A percentile compares a stretch with the other conserved stretches of the same genome.
phyloP scores from a whole-genome alignment of 2,329 filamentous ascomycete species.

The Colletotrichum paranaense region DNA sequence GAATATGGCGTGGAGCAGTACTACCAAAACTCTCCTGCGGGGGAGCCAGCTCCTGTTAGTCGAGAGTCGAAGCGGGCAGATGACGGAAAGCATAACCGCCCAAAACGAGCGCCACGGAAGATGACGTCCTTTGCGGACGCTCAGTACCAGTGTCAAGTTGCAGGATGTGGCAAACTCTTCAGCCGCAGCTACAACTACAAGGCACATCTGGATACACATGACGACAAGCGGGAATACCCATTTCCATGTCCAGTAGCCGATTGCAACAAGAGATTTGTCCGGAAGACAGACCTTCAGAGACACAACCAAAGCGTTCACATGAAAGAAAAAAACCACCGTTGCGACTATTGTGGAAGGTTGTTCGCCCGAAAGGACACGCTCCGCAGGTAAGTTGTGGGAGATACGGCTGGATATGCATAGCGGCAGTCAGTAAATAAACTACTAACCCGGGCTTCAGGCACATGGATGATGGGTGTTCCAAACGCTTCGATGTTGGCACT shows the following conservation, averaged over 20 bases:
- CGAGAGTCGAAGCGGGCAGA: constrained; percentile 40
- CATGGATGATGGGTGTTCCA: constrained; percentile 80
- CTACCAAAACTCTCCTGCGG: constrained; percentile 33
- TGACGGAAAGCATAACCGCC: constrained; percentile 39
- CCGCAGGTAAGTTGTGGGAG: constrained; percentile 68
- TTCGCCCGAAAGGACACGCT: constrained; percentile 88
- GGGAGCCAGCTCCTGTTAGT: constrained; percentile 29
- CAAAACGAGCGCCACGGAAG: constrained; percentile 56
- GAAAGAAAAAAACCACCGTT: constrained; percentile 77
- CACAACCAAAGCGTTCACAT: constrained; percentile 77
- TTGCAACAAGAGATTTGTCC: constrained; percentile 82
- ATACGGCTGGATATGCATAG: background rate
- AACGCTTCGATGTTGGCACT: constrained; percentile 69
- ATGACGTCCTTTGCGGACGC: constrained; percentile 76
- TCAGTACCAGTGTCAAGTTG: constrained; percentile 75
- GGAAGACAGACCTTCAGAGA: constrained; percentile 81
- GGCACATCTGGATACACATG: constrained; percentile 86
- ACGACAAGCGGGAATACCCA: constrained; percentile 77
- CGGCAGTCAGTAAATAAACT: background rate
- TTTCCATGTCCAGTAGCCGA: constrained; percentile 73
- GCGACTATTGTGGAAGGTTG: constrained; percentile 75
- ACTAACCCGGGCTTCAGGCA: constrained; percentile 63
- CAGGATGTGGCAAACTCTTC: constrained; percentile 82
- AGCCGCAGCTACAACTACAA: constrained; percentile 89
- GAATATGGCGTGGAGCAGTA: constrained; percentile 44